Percentiles rank a stretch among this genome's conserved stretches.
Conservation (phyloP, 805 yeast species). For the Sporopachydermia quercuum region DNA sequence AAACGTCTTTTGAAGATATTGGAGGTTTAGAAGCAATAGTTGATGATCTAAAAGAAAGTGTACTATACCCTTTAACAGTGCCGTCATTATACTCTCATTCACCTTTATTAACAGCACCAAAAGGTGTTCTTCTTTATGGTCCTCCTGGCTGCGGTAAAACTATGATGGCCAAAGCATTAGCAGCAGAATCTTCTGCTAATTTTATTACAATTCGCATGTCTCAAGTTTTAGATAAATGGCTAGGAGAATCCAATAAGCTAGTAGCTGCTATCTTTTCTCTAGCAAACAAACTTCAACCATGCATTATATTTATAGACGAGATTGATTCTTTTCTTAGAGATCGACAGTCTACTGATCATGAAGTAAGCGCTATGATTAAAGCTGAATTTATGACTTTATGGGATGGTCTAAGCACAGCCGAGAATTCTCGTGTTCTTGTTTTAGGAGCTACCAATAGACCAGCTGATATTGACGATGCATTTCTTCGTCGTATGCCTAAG, state of each 20-base stretch:
- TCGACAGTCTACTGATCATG: slow-evolving; percentile 75
- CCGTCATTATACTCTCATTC: slow-evolving; percentile 28
- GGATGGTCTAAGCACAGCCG: slow-evolving; percentile 72
- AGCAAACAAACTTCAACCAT: slow-evolving; percentile 82
- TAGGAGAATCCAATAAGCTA: slow-evolving; percentile 88
- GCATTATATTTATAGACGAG: slow-evolving; percentile 91
- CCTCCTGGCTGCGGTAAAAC: slow-evolving; percentile 99
- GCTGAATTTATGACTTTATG: slow-evolving; percentile 96
- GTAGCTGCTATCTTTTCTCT: slow-evolving; percentile 86
- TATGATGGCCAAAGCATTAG: slow-evolving; percentile 91
- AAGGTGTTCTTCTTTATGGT: slow-evolving; percentile 83
- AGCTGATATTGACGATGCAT: slow-evolving; percentile 82
- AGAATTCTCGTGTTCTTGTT: slow-evolving; percentile 62
- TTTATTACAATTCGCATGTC: slow-evolving; percentile 88
- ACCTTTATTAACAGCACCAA: slow-evolving; percentile 69
- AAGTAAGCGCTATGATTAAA: slow-evolving; percentile 84
- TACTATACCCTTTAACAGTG: slow-evolving; percentile 65
- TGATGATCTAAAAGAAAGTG: slow-evolving; percentile 77
- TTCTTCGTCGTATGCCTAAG: slow-evolving; percentile 86
- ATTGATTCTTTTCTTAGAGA: slow-evolving; percentile 89
- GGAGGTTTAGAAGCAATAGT: slow-evolving; percentile 81
- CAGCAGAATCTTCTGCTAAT: slow-evolving; percentile 81
- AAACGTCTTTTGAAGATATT: slow-evolving; percentile 61
- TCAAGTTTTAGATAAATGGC: slow-evolving; percentile 92
- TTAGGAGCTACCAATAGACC: slow-evolving; percentile 94